Conservation (phyloP, 169 alveolate genomes). For the Plasmodium ovale region DNA sequence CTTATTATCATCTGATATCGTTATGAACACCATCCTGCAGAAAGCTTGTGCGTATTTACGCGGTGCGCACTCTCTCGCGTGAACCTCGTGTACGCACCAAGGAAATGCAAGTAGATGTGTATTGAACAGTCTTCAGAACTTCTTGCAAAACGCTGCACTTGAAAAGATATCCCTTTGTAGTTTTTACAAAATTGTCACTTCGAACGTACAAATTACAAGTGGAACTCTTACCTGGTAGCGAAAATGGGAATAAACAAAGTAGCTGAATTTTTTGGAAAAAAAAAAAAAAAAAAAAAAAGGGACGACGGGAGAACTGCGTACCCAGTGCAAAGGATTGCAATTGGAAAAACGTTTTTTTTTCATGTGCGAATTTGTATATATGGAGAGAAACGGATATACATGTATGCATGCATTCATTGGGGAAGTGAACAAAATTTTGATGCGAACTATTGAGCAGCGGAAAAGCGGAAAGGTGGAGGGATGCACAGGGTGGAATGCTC, state of each 20-base stretch:
- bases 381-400: neutral
- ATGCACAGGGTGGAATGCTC: no score
- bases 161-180: no score
- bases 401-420: neutral
- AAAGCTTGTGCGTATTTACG: neutral
- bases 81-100: no score
- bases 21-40: slow-evolving; percentile 56
- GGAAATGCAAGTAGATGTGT: no score
- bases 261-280: no score
- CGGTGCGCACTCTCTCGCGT: no score
- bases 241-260: no score
- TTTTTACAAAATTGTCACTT: no score
- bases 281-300: neutral
- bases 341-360: neutral
- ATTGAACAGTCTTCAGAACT: no score
- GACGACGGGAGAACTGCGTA: neutral
- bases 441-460: neutral
- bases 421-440: neutral
- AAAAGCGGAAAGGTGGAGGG: neutral
- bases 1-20: slow-evolving; percentile 70
- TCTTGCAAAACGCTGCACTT: no score
- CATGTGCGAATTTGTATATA: neutral
- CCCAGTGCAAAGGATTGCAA: neutral
- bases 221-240: no score
- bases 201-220: no score